These are phyloP conservation scores for Aspergillus eucalypticola DNA, from an alignment of 2,329 filamentous ascomycete species.

Conservation along the genomic window DNA sequence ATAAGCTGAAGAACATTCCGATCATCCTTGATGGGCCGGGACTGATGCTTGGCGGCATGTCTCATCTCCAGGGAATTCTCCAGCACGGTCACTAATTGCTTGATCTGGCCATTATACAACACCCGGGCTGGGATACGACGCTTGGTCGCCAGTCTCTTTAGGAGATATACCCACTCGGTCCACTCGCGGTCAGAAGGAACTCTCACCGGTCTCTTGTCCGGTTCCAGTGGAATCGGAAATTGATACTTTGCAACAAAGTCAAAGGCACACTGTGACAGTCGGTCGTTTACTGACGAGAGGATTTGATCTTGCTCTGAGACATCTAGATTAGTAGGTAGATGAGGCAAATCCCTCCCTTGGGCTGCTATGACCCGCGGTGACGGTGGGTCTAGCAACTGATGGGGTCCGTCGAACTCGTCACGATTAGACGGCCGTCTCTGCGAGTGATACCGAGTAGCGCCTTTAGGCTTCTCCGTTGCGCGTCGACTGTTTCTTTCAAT, in stretches of 20 bases:
- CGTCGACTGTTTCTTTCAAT: constrained; percentile 39
- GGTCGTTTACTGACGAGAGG: constrained; percentile 77
- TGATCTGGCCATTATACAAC: constrained; percentile 86
- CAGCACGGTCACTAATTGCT: constrained; percentile 83
- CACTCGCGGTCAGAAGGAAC: constrained; percentile 77
- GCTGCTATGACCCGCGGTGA: constrained; percentile 69
- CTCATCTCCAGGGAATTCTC: constrained; percentile 89
- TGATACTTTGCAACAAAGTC: constrained; percentile 91
- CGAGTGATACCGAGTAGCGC: constrained; percentile 38
- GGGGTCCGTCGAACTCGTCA: constrained; percentile 86
- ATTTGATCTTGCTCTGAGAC: constrained; percentile 84
- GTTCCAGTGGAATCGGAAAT: constrained; percentile 80
- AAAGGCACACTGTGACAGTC: constrained; percentile 80
- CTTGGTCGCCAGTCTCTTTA: constrained; percentile 84
- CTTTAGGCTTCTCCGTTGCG: constrained; percentile 33
- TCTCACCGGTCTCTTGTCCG: constrained; percentile 77
- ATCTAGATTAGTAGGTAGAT: constrained; percentile 78
- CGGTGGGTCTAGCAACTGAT: constrained; percentile 76
- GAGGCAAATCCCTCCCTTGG: constrained; percentile 77
- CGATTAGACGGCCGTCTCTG: constrained; percentile 75
- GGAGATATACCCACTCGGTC: constrained; percentile 88
- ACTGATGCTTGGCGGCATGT: constrained; percentile 80
- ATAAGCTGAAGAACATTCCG: constrained; percentile 85
- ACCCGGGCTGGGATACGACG: constrained; percentile 80
- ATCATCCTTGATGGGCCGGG: constrained; percentile 81